Conservation (phyloP, 371 early-diverging fungal species). For the Mortierella sp. region DNA sequence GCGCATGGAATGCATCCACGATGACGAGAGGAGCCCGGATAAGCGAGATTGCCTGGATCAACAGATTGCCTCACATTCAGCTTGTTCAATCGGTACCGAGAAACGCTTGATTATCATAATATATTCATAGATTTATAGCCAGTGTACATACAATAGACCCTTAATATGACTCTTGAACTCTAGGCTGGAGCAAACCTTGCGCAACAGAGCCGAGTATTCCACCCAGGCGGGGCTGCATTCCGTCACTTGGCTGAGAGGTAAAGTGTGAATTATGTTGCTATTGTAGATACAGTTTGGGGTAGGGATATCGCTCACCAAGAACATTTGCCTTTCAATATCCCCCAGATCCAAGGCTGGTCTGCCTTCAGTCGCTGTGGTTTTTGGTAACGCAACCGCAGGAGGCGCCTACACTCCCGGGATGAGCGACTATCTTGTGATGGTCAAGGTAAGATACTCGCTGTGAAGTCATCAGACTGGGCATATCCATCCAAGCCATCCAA, state of each 20-base stretch:
- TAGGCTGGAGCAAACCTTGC: conserved; percentile 83
- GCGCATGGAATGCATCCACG: conserved; percentile 75
- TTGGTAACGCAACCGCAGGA: conserved; percentile 85
- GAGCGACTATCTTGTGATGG: conserved; percentile 83
- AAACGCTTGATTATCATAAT: neutral
- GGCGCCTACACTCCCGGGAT: conserved; percentile 83
- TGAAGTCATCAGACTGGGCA: neutral
- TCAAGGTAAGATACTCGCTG: conserved; percentile 61
- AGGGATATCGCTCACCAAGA: too few species aligned
- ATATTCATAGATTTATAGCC: neutral
- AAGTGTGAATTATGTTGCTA: neutral
- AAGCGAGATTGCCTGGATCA: conserved; percentile 71
- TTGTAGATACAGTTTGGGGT: neutral
- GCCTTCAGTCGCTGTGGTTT: conserved; percentile 78
- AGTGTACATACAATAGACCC: neutral
- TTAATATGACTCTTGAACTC: neutral
- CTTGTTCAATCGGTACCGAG: conserved; percentile 69
- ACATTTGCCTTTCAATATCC: neutral
- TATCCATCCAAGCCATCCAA: too few species aligned
- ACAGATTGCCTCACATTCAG: conserved; percentile 71
- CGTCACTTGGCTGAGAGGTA: conserved; percentile 74
- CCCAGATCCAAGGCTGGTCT: conserved; percentile 75
- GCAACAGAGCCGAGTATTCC: conserved; percentile 81
- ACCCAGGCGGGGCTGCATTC: conserved; percentile 80
- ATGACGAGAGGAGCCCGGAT: conserved; percentile 69